Conservation (phyloP, 495 filamentous ascomycete species). For the Aspergillus haitiensis region DNA sequence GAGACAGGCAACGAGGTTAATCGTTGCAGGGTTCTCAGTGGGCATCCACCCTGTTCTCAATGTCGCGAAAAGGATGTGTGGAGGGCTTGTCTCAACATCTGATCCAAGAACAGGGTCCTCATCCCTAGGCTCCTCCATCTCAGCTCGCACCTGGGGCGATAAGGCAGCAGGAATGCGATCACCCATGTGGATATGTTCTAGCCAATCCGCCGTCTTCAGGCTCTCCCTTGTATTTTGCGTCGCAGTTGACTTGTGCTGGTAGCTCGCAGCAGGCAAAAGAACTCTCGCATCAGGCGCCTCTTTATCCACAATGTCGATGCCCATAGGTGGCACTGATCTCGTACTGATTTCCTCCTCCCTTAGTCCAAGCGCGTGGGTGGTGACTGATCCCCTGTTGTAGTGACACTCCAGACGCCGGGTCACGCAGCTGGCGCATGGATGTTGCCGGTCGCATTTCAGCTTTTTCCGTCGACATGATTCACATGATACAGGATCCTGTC, state of each 20-base stretch:
- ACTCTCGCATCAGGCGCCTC: neutral
- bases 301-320: too few relatives aligned
- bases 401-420: constrained; percentile 38
- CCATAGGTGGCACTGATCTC: too few relatives aligned
- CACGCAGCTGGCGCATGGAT: constrained; percentile 49
- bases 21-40: constrained; percentile 25
- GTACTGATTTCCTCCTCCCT: too few relatives aligned
- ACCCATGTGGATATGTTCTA: constrained; percentile 45
- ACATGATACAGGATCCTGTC: constrained; percentile 54
- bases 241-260: neutral
- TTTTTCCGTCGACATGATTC: constrained; percentile 47
- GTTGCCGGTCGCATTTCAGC: constrained; percentile 44
- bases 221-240: constrained; percentile 24
- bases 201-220: constrained; percentile 33
- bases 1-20: constrained; percentile 29
- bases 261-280: neutral
- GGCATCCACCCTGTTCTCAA: constrained; percentile 10
- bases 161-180: constrained; percentile 34
- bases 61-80: neutral
- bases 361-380: too few relatives aligned
- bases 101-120: neutral
- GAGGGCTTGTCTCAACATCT: neutral
- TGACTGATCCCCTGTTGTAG: neutral
- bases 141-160: constrained; percentile 28
- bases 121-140: constrained; percentile 13